A percentile compares a stretch with the other conserved stretches of the same genome.
phyloP scores from a whole-genome alignment of 108 stramenopile genomes.

The Cyclotella distinguenda region DNA sequence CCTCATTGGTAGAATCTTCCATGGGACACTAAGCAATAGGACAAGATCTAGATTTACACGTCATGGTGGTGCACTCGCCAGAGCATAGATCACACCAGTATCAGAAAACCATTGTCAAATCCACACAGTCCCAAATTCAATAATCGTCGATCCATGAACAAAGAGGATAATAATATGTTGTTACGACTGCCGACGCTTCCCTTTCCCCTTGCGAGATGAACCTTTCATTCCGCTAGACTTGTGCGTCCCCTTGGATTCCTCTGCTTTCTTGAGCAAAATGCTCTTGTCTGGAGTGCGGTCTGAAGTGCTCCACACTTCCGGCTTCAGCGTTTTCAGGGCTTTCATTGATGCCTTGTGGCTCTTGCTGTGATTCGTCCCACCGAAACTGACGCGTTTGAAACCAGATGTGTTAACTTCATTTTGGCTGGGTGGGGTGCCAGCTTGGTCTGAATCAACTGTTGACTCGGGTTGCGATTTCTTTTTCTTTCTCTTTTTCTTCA shows the following conservation, averaged over 20 bases:
- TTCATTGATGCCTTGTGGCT: slow-evolving; percentile 85
- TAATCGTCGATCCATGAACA: too few species aligned
- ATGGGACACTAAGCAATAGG: too few species aligned
- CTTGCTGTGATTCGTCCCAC: slow-evolving; percentile 61
- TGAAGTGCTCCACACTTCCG: slow-evolving; percentile 43
- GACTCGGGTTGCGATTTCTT: slow-evolving; percentile 27
- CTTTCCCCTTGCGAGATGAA: too few species aligned
- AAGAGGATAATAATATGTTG: too few species aligned
- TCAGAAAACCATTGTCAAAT: too few species aligned
- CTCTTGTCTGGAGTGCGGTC: slow-evolving; percentile 66
- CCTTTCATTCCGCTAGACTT: neutral
- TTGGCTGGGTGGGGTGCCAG: slow-evolving; percentile 18
- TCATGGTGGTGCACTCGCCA: too few species aligned
- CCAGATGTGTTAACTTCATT: slow-evolving; percentile 4
- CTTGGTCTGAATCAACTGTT: slow-evolving; percentile 1
- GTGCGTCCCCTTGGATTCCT: slow-evolving; percentile 1
- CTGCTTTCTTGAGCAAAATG: slow-evolving; percentile 49
- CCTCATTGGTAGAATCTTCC: too few species aligned
- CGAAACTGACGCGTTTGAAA: slow-evolving; percentile 69
- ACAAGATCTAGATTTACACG: too few species aligned
- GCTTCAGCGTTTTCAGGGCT: slow-evolving; percentile 54
- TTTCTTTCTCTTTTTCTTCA: slow-evolving; percentile 46
- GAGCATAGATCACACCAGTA: too few species aligned
- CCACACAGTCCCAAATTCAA: too few species aligned
- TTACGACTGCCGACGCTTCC: too few species aligned